Evolutionary conservation across 257 asterid species (phyloP), one percentile per base, ranked within the genome.

Genomic region (Solanum phureja): DNA sequence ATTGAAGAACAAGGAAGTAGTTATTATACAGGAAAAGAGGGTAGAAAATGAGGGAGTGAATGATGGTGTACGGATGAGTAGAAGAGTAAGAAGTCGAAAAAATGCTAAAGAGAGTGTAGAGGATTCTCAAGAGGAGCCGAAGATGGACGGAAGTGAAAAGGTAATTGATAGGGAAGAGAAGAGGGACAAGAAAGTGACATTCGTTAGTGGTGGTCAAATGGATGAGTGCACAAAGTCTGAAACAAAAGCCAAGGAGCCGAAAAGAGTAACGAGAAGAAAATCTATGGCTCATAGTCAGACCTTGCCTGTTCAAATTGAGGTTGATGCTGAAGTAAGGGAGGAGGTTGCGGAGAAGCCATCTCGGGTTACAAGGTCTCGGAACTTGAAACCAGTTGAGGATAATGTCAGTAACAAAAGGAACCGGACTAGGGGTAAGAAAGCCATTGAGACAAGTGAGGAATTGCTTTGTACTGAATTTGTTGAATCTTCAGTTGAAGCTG

Each of bases 311-410:
- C 94, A 83, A 49, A 88, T 73, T 87, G 87, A 58, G 37, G 79
- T 74, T 77, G 77, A 3, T 83, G 88, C 56, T 8, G 87, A 74
- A 87, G 69, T 84, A 76, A 40, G 33, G 18, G 89, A 90, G 66
- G 88, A 89, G 58, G 73, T 89, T 66, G 89, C 76, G 89, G 88
- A 89, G 71, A 49, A 81, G 68, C 85, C 85, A 46, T 42, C 69
- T 44, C 68, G 40, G 69, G 44, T 87, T 71, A 89, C 93, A 18
- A 88, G 93, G 92, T 86, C 93, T 33, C 86, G 90, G 75, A 69
- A 89, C 83, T 84, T 85, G 89, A 88, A 72, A 74, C 38, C 87
- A 88, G 68, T 56, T 29, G 92, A 89, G 84, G 90, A 44, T 46
- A 73, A 86, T 88, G 60, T 37, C 23, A 37, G 29, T 38, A 85